These are phyloP conservation scores for Sclerotinia nivalis DNA, from an alignment of 2,329 filamentous ascomycete genomes.

Conservation along the genomic window DNA sequence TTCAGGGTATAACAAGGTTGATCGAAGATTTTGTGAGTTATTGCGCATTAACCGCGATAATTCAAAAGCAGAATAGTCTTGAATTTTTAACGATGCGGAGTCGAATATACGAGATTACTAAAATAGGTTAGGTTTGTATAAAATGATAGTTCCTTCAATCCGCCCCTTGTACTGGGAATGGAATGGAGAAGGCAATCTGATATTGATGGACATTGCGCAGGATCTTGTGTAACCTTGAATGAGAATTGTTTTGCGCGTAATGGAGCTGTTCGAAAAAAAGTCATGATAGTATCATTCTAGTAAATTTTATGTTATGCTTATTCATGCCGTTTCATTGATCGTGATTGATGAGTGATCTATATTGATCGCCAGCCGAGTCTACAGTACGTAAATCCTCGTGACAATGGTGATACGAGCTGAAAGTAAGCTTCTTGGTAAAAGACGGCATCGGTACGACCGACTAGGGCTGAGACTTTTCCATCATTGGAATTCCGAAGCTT, in stretches of 20 bases:
- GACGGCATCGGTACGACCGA: slow-evolving; percentile 19
- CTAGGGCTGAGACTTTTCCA: slow-evolving; percentile 22
- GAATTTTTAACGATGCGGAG: slow-evolving; percentile 10
- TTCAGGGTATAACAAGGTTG: background rate
- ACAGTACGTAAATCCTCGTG: slow-evolving; percentile 15
- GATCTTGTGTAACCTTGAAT: background rate
- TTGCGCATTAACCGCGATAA: slow-evolving; percentile 12
- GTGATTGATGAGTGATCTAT: slow-evolving; percentile 9
- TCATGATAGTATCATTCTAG: background rate
- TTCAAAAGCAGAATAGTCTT: background rate
- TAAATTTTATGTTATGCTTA: slow-evolving; percentile 8
- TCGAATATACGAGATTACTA: slow-evolving; percentile 7
- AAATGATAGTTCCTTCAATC: slow-evolving; percentile 5
- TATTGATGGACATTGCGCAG: slow-evolving; percentile 15
- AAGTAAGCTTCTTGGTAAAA: slow-evolving; percentile 15
- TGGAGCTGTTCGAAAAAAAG: background rate
- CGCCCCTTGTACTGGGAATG: slow-evolving; percentile 5
- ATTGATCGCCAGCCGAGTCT: slow-evolving; percentile 1
- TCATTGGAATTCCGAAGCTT: slow-evolving; percentile 7
- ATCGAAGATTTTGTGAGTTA: background rate
- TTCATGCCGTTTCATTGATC: slow-evolving; percentile 13
- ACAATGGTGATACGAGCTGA: slow-evolving; percentile 25
- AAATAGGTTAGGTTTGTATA: slow-evolving; percentile 12
- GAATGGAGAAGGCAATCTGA: slow-evolving; percentile 3
- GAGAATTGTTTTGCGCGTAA: background rate